Conservation (phyloP, 2,329 filamentous ascomycete species). For the Triangularia setosa region DNA sequence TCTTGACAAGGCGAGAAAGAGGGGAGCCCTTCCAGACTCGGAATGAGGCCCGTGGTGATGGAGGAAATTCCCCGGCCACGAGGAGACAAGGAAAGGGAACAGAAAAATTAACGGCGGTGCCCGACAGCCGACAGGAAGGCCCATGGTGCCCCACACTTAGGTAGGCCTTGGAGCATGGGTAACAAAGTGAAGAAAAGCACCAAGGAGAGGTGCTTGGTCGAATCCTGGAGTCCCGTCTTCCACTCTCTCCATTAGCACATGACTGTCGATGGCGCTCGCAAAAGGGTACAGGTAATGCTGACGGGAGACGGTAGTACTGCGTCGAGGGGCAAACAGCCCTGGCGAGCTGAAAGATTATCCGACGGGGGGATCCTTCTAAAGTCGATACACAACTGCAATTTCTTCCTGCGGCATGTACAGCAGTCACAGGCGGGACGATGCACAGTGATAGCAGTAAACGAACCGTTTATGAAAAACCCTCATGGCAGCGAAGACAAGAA, state of each 20-base stretch:
- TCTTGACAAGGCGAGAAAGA: neutral
- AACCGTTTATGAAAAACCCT: neutral
- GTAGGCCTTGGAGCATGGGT: neutral
- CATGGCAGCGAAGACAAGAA: neutral
- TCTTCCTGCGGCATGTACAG: constrained; percentile 23
- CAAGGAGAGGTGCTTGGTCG: neutral
- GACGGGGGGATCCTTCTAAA: neutral
- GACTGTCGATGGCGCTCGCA: neutral
- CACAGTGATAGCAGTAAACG: neutral
- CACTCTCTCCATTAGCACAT: neutral
- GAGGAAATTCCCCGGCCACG: constrained; percentile 32
- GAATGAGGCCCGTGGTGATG: neutral
- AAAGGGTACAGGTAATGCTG: neutral
- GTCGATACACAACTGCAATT: constrained; percentile 7
- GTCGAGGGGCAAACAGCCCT: neutral
- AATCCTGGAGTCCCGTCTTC: neutral
- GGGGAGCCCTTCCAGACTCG: neutral
- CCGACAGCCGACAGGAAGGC: neutral
- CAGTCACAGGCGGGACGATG: neutral
- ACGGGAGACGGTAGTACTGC: neutral
- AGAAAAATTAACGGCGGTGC: constrained; percentile 1
- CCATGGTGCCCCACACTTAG: neutral
- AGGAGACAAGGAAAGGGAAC: constrained; percentile 29
- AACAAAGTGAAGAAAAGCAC: constrained; percentile 1
- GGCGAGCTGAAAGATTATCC: neutral